Percentiles rank a stretch among this genome's conserved stretches.
phyloP scores from a whole-genome alignment of 352 stramenopile genomes.

The Phytophthora hibernalis region DNA sequence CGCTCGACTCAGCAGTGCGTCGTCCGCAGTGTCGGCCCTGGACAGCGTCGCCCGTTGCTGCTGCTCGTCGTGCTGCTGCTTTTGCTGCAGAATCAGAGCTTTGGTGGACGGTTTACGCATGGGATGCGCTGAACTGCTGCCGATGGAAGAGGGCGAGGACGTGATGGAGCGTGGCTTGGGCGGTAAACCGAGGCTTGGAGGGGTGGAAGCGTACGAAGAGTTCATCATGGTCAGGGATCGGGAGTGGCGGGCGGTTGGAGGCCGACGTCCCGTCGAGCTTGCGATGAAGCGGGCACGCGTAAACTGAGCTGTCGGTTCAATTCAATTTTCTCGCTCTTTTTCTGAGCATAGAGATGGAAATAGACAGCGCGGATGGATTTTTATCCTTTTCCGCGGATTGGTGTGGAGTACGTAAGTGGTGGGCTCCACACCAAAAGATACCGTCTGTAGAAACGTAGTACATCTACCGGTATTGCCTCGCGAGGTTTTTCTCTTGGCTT shows the following conservation, averaged over 20 bases:
- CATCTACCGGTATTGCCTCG: background rate
- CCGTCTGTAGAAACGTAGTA: slow-evolving; percentile 6
- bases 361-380: slow-evolving; percentile 10
- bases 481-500: slow-evolving; percentile 28
- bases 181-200: slow-evolving; percentile 8
- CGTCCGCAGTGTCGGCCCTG: slow-evolving; percentile 54
- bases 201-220: slow-evolving; percentile 13
- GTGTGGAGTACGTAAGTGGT: slow-evolving; percentile 1
- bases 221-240: slow-evolving; percentile 24
- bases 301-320: slow-evolving; percentile 9
- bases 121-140: slow-evolving; percentile 18
- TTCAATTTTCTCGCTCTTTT: slow-evolving; percentile 27
- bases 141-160: slow-evolving; percentile 22
- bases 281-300: background rate
- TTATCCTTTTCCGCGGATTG: slow-evolving; percentile 3
- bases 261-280: slow-evolving; percentile 12
- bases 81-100: slow-evolving; percentile 56
- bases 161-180: slow-evolving; percentile 18
- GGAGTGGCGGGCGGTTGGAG: slow-evolving; percentile 19
- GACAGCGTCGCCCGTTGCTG: slow-evolving; percentile 36
- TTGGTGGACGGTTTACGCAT: slow-evolving; percentile 53
- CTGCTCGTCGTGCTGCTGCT: slow-evolving; percentile 31
- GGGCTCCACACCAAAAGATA: background rate
- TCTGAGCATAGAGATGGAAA: slow-evolving; percentile 28
- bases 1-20: slow-evolving; percentile 38